Conservation (phyloP, 257 asterid genomes). For the Voacanga thouarsii region DNA sequence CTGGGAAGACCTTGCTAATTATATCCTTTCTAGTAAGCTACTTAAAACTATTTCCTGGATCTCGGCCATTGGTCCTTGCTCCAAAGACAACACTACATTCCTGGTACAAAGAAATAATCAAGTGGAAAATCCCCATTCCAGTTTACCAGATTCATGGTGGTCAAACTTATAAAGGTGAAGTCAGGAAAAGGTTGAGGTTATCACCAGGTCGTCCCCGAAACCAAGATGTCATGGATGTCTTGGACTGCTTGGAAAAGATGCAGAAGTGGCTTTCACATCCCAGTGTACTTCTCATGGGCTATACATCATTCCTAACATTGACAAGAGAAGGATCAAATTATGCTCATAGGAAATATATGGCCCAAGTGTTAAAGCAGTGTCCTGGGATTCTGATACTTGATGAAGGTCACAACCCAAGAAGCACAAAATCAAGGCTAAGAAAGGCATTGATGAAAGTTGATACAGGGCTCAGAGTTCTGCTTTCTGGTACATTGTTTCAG, state of each 20-base stretch:
- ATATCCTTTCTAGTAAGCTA: slow-evolving; percentile 91
- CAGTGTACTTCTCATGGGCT: slow-evolving; percentile 92
- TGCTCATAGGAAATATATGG: slow-evolving; percentile 97
- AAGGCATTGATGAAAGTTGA: slow-evolving; percentile 89
- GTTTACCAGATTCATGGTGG: slow-evolving; percentile 99
- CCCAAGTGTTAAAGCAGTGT: slow-evolving; percentile 76
- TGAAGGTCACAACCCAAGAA: slow-evolving; percentile 98
- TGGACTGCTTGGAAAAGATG: slow-evolving; percentile 93
- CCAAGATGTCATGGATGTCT: slow-evolving; percentile 97
- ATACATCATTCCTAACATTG: slow-evolving; percentile 81
- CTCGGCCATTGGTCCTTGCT: slow-evolving; percentile 92
- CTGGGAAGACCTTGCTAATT: slow-evolving; percentile 89
- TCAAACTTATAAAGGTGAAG: slow-evolving; percentile 93
- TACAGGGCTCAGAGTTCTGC: slow-evolving; percentile 77
- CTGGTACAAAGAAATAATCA: slow-evolving; percentile 93
- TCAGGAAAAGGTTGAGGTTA: slow-evolving; percentile 74
- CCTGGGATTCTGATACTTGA: slow-evolving; percentile 92
- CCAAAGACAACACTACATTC: slow-evolving; percentile 93
- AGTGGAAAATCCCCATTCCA: slow-evolving; percentile 94
- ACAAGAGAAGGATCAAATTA: slow-evolving; percentile 91
- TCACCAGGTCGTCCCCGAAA: slow-evolving; percentile 79
- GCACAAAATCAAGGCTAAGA: slow-evolving; percentile 89
- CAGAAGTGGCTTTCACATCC: slow-evolving; percentile 97
- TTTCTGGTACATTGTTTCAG: slow-evolving; percentile 92
- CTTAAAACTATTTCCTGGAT: slow-evolving; percentile 82